phyloP scores from a whole-genome alignment of 129 eudicot species.

The Arctium lappa region DNA sequence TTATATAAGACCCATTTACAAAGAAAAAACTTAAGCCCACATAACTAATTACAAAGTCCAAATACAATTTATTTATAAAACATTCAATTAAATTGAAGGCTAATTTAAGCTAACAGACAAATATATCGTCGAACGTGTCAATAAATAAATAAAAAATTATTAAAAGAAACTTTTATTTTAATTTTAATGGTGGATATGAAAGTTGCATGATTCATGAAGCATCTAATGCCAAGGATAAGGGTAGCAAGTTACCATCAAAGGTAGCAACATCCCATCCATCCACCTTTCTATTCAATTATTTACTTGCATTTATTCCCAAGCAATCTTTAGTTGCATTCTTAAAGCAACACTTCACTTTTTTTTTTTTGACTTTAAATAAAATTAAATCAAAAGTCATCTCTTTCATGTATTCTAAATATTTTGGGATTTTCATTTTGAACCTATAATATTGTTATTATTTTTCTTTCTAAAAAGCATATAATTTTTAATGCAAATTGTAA shows the following conservation, averaged over 20 bases:
- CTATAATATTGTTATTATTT: too few relatives aligned
- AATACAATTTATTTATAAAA: too few relatives aligned
- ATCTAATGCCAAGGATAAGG: slow-evolving; percentile 20
- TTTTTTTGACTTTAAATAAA: not conserved
- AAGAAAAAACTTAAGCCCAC: too few relatives aligned
- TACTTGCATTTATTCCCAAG: slow-evolving; percentile 31
- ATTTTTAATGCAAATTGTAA: too few relatives aligned
- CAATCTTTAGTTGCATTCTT: slow-evolving; percentile 16
- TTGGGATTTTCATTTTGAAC: not conserved
- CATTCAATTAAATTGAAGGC: too few relatives aligned
- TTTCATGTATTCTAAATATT: not conserved
- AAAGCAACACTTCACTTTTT: slow-evolving; percentile 23
- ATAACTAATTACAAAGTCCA: too few relatives aligned
- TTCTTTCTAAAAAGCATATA: too few relatives aligned
- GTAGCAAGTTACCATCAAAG: slow-evolving; percentile 30
- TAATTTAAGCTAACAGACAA: too few relatives aligned
- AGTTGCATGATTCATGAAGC: slow-evolving; percentile 18
- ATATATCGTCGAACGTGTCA: too few relatives aligned
- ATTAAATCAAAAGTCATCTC: not conserved
- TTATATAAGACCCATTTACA: too few relatives aligned
- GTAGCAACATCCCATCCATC: slow-evolving; percentile 32
- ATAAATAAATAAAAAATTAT: too few relatives aligned
- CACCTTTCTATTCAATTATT: not conserved
- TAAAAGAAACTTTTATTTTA: too few relatives aligned
- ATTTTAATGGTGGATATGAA: slow-evolving; percentile 15